phyloP scores from a whole-genome alignment of 768 basidiomycete genomes.

The Podaxis mareebaensis region DNA sequence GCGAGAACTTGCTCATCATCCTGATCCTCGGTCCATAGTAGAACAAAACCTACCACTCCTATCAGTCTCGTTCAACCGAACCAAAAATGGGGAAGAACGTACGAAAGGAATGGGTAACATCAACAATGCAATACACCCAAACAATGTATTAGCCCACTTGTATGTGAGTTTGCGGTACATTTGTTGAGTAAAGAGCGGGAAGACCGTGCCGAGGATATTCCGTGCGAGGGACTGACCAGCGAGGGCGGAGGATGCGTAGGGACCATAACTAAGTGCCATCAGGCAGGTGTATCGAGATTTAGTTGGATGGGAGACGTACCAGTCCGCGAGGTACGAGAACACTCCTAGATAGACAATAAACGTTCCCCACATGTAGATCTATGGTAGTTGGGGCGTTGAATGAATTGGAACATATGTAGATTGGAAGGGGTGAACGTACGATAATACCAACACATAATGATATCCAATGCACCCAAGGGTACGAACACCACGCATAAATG shows the following conservation, averaged over 20 bases:
- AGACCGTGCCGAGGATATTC: constrained; percentile 51
- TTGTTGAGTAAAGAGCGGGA: constrained; percentile 62
- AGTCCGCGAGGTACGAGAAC: constrained; percentile 66
- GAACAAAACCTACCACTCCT: constrained; percentile 34
- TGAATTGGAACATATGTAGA: background rate
- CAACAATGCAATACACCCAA: constrained; percentile 49
- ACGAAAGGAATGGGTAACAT: constrained; percentile 67
- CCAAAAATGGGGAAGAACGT: constrained; percentile 20
- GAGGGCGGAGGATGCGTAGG: constrained; percentile 67
- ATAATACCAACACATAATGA: constrained; percentile 54
- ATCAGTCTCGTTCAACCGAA: background rate
- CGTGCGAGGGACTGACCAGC: constrained; percentile 67
- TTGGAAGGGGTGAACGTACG: constrained; percentile 23
- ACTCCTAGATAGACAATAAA: constrained; percentile 60
- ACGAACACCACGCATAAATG: constrained; percentile 73
- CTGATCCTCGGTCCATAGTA: constrained; percentile 44
- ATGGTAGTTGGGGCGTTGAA: background rate
- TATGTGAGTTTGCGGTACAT: constrained; percentile 60
- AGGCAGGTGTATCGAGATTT: background rate
- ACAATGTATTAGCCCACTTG: constrained; percentile 61
- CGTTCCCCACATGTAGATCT: constrained; percentile 51
- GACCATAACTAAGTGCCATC: constrained; percentile 41
- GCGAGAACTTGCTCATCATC: constrained; percentile 40
- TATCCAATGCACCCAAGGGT: constrained; percentile 58
- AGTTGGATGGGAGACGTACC: constrained; percentile 34